Evolutionary conservation across 1,284 basidiomycete genomes (phyloP), one percentile per base, ranked within the genome.

Genomic region (Trichosporon sp.): DNA sequence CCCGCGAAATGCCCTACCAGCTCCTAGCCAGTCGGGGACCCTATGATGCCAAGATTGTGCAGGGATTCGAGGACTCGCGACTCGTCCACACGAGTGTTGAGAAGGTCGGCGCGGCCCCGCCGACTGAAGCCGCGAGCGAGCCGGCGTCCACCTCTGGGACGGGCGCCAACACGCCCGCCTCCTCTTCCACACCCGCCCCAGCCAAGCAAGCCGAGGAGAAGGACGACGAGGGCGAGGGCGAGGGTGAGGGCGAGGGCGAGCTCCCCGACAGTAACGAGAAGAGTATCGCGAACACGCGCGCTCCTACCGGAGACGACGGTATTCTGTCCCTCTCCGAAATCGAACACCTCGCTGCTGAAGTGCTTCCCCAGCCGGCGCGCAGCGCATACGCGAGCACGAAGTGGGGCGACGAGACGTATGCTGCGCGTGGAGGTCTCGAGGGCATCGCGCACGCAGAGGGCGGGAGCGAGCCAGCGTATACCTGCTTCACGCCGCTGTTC

Each of bases 81-180:
- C 90, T 98, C 40, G 89, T 98, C 1, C 96, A 98, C 79, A 84
- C 87, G 21, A 91, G 91, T 35, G 87, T 96, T 56, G 93, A 93
- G 79, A 84, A 85, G 69, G 76, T 73, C 78, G 68, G 68, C 26
- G 7, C 31, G 38, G 79, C 88, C 32, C 70, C 68, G 35, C 70
- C 68, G 12, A 68, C 66, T 21, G 46, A 43, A 12, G 79, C 88
- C 26, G 61, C 48, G 40, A 71, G 67, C 10, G 67, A 59, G 21
- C 56, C 65, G 7, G 67, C 68, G 0, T 69, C 69, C 14, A 46
- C 69, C 26, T 38, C 65, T 51, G 70, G 70, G 1, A 72, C 71
- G 26, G 69, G 74, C n/a, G 11, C 71, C 0, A 69, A 73, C 1
- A 68, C 68, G 8, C 64, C 72, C 1, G 63, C 72, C 14, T 14